Evolutionary conservation across 345 rosid species (phyloP).

Genomic region (Angophora floribunda): DNA sequence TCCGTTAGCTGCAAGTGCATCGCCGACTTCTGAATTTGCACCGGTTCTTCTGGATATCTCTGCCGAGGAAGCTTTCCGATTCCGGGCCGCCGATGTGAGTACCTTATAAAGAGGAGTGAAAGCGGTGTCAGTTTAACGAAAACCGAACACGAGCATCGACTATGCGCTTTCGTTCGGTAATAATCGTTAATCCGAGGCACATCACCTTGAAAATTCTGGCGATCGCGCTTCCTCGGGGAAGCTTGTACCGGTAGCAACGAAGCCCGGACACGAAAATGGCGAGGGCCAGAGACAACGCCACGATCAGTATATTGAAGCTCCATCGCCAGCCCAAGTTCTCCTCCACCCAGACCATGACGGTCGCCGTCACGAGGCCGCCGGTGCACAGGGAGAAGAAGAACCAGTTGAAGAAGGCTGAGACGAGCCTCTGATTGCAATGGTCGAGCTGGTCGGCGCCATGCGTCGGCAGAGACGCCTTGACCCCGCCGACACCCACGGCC

Average conservation of each 20-base stretch:
- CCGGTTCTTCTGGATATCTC: background rate
- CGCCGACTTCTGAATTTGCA: background rate
- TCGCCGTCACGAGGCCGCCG: constrained; percentile 38
- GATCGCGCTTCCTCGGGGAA: constrained; percentile 40
- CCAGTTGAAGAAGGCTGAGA: constrained; percentile 57
- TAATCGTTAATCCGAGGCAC: background rate
- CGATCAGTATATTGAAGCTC: constrained; percentile 22
- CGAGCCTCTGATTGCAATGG: constrained; percentile 7
- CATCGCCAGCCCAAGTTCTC: constrained; percentile 51
- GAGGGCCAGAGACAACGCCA: constrained; percentile 15
- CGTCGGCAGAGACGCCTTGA: constrained; percentile 49
- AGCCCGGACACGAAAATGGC: constrained; percentile 30
- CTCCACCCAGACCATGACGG: constrained; percentile 56
- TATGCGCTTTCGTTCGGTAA: background rate
- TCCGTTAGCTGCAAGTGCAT: background rate
- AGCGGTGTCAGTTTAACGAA: background rate
- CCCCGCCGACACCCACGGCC: constrained; percentile 51
- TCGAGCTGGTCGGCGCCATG: constrained; percentile 66
- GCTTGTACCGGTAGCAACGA: constrained; percentile 30
- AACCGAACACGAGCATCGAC: background rate
- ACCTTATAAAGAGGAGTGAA: constrained; percentile 10
- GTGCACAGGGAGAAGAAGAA: constrained; percentile 36
- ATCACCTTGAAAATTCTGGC: constrained; percentile 23
- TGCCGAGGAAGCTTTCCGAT: constrained; percentile 18
- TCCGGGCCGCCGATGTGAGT: constrained; percentile 25